Conservation (phyloP, 2,329 filamentous ascomycete species). For the Rhynchosporium graminicola region DNA sequence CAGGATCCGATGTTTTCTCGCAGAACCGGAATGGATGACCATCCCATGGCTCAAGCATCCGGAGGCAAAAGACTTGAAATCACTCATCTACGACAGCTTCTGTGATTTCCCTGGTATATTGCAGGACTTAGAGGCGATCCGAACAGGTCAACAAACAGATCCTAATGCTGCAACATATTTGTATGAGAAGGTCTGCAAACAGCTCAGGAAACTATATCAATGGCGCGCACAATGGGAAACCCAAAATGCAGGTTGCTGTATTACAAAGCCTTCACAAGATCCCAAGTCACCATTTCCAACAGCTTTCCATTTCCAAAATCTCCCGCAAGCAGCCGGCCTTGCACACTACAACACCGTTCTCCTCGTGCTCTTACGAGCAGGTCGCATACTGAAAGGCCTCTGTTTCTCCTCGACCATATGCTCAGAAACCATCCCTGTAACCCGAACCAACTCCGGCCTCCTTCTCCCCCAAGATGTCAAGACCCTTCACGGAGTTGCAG, state of each 20-base stretch:
- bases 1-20: conserved; percentile 24
- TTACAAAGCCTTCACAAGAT: conserved; percentile 10
- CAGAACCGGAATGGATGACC: conserved; percentile 18
- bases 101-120: conserved; percentile 20
- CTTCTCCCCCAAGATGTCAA: conserved; percentile 26
- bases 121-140: conserved; percentile 24
- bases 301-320: conserved; percentile 18
- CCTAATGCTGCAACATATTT: neutral
- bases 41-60: conserved; percentile 25
- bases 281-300: conserved; percentile 17
- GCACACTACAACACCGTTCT: conserved; percentile 22
- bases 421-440: conserved; percentile 1
- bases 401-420: conserved; percentile 3
- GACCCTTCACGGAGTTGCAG: conserved; percentile 21
- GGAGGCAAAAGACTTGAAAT: conserved; percentile 19
- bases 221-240: conserved; percentile 16
- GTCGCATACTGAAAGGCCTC: neutral
- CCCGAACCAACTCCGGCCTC: conserved; percentile 19
- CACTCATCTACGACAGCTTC: conserved; percentile 17
- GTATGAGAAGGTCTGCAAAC: neutral
- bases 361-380: conserved; percentile 19
- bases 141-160: neutral
- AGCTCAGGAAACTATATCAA: neutral
- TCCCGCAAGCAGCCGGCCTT: conserved; percentile 18
- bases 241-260: conserved; percentile 20